phyloP scores from a whole-genome alignment of 495 filamentous ascomycete species.

The Chaetomium fimeti region DNA sequence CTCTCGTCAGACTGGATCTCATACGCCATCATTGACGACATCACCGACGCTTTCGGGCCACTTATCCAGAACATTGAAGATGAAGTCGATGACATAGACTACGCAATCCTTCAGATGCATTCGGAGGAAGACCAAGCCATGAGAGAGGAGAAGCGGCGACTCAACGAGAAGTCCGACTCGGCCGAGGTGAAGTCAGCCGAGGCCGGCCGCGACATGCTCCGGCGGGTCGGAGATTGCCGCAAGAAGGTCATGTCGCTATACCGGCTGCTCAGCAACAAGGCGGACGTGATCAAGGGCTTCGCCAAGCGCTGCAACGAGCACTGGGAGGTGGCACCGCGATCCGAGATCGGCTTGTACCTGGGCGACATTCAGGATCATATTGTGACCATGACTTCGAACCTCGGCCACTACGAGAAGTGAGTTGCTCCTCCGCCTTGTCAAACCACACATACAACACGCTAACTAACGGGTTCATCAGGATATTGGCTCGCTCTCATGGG shows the following conservation, averaged over 20 bases:
- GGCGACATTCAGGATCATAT: conserved; percentile 99
- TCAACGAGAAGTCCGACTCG: conserved; percentile 37
- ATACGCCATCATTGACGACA: conserved; percentile 96
- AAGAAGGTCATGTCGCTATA: conserved; percentile 96
- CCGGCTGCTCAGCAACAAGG: conserved; percentile 90
- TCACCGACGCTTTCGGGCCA: conserved; percentile 91
- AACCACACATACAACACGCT: not conserved
- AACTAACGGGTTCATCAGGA: conserved; percentile 49
- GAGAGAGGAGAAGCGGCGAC: conserved; percentile 27
- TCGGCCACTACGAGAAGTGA: conserved; percentile 94
- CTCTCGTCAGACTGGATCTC: conserved; percentile 96
- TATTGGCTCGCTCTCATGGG: conserved; percentile 86
- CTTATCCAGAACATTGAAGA: conserved; percentile 85
- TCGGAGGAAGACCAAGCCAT: conserved; percentile 46
- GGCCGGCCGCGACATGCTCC: conserved; percentile 76
- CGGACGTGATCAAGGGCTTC: conserved; percentile 97
- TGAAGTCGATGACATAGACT: conserved; percentile 87
- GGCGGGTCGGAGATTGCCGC: conserved; percentile 84
- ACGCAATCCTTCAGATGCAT: conserved; percentile 74
- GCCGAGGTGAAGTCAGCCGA: conserved; percentile 52
- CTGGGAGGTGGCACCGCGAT: conserved; percentile 92
- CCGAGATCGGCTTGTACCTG: conserved; percentile 91
- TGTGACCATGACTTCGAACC: conserved; percentile 93
- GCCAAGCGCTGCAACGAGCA: conserved; percentile 98
- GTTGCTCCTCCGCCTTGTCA: conserved; percentile 32